Conservation (phyloP, 352 stramenopile genomes). For the Phytophthora ohioensis region DNA sequence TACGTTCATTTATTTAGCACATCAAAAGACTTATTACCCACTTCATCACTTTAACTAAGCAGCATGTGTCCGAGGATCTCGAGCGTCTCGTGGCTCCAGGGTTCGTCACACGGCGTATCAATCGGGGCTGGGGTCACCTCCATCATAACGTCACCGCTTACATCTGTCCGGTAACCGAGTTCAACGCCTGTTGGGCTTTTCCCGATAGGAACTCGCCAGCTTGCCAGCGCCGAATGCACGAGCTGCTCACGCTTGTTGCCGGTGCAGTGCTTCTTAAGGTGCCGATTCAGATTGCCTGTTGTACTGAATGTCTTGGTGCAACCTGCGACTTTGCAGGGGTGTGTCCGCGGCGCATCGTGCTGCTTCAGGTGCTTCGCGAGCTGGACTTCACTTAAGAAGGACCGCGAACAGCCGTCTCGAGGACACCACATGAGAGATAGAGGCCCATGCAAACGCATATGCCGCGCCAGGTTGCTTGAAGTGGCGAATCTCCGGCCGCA, state of each 20-base stretch:
- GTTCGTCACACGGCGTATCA: constrained; percentile 35
- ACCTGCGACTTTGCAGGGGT: constrained; percentile 29
- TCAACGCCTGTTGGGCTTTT: constrained; percentile 32
- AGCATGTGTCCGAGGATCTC: constrained; percentile 47
- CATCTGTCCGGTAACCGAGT: constrained; percentile 5
- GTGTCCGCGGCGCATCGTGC: constrained; percentile 42
- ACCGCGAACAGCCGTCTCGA: constrained; percentile 34
- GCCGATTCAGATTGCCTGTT: constrained; percentile 65
- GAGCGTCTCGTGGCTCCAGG: constrained; percentile 46
- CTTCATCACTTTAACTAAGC: constrained; percentile 34
- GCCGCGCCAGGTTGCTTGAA: constrained; percentile 65
- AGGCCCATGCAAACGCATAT: constrained; percentile 59
- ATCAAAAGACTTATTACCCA: constrained; percentile 6
- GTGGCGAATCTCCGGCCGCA: constrained; percentile 67
- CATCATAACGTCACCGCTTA: constrained; percentile 10
- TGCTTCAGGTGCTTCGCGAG: constrained; percentile 57
- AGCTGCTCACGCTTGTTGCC: constrained; percentile 26
- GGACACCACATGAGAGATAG: constrained; percentile 47
- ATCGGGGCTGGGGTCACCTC: constrained; percentile 28
- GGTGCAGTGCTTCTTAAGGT: constrained; percentile 46
- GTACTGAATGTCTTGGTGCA: constrained; percentile 73
- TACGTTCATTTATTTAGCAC: constrained; percentile 14
- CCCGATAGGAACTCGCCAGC: constrained; percentile 6
- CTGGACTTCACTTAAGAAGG: constrained; percentile 53
- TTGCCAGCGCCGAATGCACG: constrained; percentile 12